These are phyloP conservation scores for Candida hispaniensis DNA, from an alignment of 805 yeast genomes.

Conservation along the genomic window DNA sequence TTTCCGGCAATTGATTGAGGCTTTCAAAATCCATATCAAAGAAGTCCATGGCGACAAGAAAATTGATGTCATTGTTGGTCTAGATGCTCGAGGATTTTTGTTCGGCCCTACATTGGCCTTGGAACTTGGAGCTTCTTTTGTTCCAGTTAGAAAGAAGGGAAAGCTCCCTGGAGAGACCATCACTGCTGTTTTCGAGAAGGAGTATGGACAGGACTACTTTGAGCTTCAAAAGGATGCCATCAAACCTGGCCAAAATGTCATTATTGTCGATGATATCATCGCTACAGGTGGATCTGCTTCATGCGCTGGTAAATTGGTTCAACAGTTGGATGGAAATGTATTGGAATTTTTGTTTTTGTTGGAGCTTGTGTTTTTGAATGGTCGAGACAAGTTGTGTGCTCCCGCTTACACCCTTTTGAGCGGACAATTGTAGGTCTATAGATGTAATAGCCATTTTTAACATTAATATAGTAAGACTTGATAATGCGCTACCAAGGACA, in stretches of 20 bases:
- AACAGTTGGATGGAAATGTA: slow-evolving; percentile 55
- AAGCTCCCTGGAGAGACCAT: slow-evolving; percentile 82
- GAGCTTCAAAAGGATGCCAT: slow-evolving; percentile 80
- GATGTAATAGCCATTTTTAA: too few species aligned
- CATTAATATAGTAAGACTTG: too few species aligned
- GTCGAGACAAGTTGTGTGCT: slow-evolving; percentile 75
- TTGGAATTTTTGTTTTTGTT: slow-evolving; percentile 78
- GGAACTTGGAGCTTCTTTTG: slow-evolving; percentile 78
- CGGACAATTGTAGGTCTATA: slow-evolving; percentile 47
- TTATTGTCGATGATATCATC: slow-evolving; percentile 89
- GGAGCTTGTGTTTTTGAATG: slow-evolving; percentile 92
- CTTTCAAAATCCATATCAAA: slow-evolving; percentile 66
- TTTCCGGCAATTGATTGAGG: slow-evolving; percentile 71
- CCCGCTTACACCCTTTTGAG: slow-evolving; percentile 83
- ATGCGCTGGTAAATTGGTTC: slow-evolving; percentile 83
- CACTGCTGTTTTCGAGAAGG: slow-evolving; percentile 70
- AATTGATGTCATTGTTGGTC: slow-evolving; percentile 84
- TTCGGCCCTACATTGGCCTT: slow-evolving; percentile 95
- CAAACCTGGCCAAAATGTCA: slow-evolving; percentile 67
- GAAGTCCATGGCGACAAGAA: slow-evolving; percentile 40
- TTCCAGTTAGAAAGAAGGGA: slow-evolving; percentile 92
- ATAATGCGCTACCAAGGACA: too few species aligned
- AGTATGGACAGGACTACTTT: slow-evolving; percentile 82
- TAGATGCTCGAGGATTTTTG: slow-evolving; percentile 93
- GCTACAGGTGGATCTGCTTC: slow-evolving; percentile 97